Base-by-base conservation (phyloP, 2,329 filamentous ascomycete genomes). In the Pezicula carpinea region DNA sequence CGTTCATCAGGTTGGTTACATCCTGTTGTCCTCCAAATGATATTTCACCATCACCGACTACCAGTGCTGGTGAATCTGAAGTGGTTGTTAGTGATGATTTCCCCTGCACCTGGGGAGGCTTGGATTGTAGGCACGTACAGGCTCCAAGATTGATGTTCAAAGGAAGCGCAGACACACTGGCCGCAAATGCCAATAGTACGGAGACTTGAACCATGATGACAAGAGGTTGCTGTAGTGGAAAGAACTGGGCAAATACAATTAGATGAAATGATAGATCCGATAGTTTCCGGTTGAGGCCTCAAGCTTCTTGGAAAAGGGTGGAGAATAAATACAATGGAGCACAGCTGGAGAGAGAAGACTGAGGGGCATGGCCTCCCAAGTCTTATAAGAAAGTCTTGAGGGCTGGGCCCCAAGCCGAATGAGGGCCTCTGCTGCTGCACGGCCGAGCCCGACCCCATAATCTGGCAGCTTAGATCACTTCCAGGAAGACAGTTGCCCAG, bases 11-110 rank as follows among this genome's bases (percentile, higher is more conserved):
- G 44, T 57, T 65, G 39, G 70, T 65, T 26, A 74, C 71, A 58
- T 73, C 71, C 59, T 68, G 63, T 46, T 64, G 65, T 50, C 71
- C 70, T 53, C 70, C 65, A 51, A 74, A 73, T 51, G 69, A 71
- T 50, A 74, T 72, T 56, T 72, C 71, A 64, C 71, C 71, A 64
- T 67, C 65, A 65, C 63, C 63, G 52, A 66, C 64, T 50, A 66
- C 63, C 58, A 52, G 31, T 33, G 50, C 50, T 19, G 50, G 50
- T 19, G 50, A 52, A 39, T 52, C 49, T 35, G 18, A 15, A 21
- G 14, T 35, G 17, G 33, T 35, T 35, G 33, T 35, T 18, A 35
- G 33, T 14, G 33, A n/a, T 35, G 8, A 35, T 13, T 6, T 35
- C 17, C 17, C 33, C 14, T 35, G 13, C 33, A 35, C 3, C 17